These are phyloP conservation scores for Cinnamomum chago DNA, from an alignment of 164 flowering plant genomes.

Conservation along the genomic window DNA sequence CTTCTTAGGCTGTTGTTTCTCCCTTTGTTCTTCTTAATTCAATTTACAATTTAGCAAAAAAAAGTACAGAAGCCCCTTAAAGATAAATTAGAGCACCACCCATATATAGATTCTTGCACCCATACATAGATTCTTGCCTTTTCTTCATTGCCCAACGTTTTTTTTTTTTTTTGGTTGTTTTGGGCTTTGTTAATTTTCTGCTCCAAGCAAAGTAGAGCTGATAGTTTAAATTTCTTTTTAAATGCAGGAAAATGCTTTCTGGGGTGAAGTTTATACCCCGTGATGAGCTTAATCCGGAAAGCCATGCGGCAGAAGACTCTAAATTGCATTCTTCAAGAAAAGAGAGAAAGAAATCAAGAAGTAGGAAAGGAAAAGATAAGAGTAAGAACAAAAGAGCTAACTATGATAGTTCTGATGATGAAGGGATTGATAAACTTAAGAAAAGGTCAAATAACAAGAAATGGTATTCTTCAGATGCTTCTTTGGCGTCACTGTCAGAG, in stretches of 20 bases:
- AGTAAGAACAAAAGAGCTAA: constrained; percentile 30
- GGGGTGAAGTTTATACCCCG: constrained; percentile 76
- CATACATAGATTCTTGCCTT: too few species aligned
- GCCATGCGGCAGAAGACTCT: not conserved
- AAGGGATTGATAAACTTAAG: constrained; percentile 31
- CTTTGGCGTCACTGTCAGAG: constrained; percentile 21
- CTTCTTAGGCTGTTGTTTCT: too few species aligned
- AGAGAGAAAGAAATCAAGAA: constrained; percentile 27
- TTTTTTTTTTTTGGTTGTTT: too few species aligned
- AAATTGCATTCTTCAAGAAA: constrained; percentile 14
- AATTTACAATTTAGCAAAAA: too few species aligned
- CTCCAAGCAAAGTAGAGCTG: too few species aligned
- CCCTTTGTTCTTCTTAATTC: too few species aligned
- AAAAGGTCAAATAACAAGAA: constrained; percentile 46
- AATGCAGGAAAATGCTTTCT: constrained; percentile 43
- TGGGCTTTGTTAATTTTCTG: too few species aligned
- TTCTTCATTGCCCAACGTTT: too few species aligned
- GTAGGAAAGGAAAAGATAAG: constrained; percentile 28
- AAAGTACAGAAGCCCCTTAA: too few species aligned
- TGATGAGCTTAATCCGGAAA: constrained; percentile 47
- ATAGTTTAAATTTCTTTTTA: not conserved
- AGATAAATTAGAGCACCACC: too few species aligned
- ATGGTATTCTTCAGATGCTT: constrained; percentile 60
- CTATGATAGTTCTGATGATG: constrained; percentile 50
- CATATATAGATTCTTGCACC: too few species aligned